Conservation (phyloP, 1,284 basidiomycete species). For the Heterobasidion parviporum region DNA sequence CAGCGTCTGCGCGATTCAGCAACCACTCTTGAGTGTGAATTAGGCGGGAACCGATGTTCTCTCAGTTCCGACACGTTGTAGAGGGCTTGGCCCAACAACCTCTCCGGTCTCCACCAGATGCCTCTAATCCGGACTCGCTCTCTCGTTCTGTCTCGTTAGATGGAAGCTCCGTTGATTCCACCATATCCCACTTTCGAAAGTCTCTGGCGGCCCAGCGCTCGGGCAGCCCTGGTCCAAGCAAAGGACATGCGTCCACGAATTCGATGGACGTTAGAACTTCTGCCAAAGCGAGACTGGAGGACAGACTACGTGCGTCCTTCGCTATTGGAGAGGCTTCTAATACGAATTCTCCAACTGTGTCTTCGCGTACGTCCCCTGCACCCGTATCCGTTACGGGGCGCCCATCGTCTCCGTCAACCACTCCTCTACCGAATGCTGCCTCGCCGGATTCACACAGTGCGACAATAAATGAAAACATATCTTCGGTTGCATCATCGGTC, state of each 20-base stretch:
- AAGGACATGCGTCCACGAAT: slow-evolving; percentile 3
- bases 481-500: not conserved
- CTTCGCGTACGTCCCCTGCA: slow-evolving; percentile 33
- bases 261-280: slow-evolving; percentile 9
- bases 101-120: slow-evolving; percentile 24
- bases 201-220: slow-evolving; percentile 47
- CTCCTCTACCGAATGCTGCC: slow-evolving; percentile 29
- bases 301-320: slow-evolving; percentile 57
- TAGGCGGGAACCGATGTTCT: slow-evolving; percentile 40
- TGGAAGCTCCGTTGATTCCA: slow-evolving; percentile 44
- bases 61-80: slow-evolving; percentile 53
- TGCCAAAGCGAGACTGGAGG: slow-evolving; percentile 47
- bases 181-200: slow-evolving; percentile 52
- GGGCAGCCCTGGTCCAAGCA: slow-evolving; percentile 24
- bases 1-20: too few species aligned
- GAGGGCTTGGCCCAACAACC: slow-evolving; percentile 43
- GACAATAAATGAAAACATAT: slow-evolving; percentile 7
- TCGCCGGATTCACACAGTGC: slow-evolving; percentile 23
- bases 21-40: too few species aligned
- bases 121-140: slow-evolving; percentile 17
- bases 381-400: slow-evolving; percentile 26
- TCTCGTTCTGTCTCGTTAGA: slow-evolving; percentile 26
- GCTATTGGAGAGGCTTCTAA: slow-evolving; percentile 46
- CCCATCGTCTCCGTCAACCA: slow-evolving; percentile 27
- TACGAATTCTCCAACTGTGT: slow-evolving; percentile 32